phyloP scores from a whole-genome alignment of 768 basidiomycete genomes.

The Phaeotremella fagi region DNA sequence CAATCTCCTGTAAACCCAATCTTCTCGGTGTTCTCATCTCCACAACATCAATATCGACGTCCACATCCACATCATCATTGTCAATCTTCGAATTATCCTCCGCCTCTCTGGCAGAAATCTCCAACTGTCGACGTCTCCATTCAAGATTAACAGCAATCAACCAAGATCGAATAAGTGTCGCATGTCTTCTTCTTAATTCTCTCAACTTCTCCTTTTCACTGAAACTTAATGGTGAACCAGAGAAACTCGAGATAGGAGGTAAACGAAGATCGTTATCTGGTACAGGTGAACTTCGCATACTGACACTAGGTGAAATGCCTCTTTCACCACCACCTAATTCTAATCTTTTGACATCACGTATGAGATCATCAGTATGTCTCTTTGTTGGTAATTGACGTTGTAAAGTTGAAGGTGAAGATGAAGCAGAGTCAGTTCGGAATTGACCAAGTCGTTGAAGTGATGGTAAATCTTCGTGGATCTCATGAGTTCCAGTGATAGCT shows the following conservation, averaged over 20 bases:
- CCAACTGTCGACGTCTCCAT: conserved; percentile 21
- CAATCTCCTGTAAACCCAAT: background rate
- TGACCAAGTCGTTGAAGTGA: background rate
- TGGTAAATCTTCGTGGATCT: background rate
- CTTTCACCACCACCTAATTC: conserved; percentile 24
- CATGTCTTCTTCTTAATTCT: conserved; percentile 29
- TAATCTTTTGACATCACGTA: conserved; percentile 37
- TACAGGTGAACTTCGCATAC: conserved; percentile 1
- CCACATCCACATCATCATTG: background rate
- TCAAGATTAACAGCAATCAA: conserved; percentile 40
- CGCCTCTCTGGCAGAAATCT: conserved; percentile 5
- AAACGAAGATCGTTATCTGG: background rate
- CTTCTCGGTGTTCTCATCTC: background rate
- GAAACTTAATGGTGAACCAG: background rate
- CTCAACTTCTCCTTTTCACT: background rate
- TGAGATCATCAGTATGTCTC: conserved; percentile 41
- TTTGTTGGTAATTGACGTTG: conserved; percentile 23
- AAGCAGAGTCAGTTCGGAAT: background rate
- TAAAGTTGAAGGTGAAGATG: background rate
- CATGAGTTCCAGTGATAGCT: conserved; percentile 18
- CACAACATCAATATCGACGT: background rate
- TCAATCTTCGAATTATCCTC: conserved; percentile 1
- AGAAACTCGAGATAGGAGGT: background rate
- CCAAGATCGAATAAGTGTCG: conserved; percentile 34
- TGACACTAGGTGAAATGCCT: background rate